These are phyloP conservation scores for Helianthus tuberosus DNA, from an alignment of 129 eudicot species.

Conservation along the genomic window DNA sequence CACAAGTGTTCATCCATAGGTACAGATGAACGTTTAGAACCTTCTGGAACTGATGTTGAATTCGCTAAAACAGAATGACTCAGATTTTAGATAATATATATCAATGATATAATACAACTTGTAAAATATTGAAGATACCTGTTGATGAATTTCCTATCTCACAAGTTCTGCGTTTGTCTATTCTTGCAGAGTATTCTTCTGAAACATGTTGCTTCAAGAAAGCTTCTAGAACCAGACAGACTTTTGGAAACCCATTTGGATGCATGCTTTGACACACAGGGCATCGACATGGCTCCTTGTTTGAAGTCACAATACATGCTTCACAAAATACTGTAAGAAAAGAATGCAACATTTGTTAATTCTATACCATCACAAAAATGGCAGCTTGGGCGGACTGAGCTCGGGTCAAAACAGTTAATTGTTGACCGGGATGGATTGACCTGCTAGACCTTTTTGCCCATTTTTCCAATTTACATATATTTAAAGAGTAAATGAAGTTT, in stretches of 20 bases:
- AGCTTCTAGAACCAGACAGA: conserved; percentile 53
- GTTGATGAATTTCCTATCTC: conserved; percentile 30
- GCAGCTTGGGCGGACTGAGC: background rate
- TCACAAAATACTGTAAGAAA: conserved; percentile 57
- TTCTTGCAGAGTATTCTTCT: conserved; percentile 53
- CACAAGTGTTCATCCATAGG: conserved; percentile 20
- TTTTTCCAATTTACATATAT: background rate
- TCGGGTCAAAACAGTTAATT: background rate
- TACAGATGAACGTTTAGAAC: conserved; percentile 23
- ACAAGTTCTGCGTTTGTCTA: background rate
- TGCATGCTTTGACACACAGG: conserved; percentile 53
- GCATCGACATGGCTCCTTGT: conserved; percentile 43
- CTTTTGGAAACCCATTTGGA: conserved; percentile 61
- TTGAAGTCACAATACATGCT: conserved; percentile 38
- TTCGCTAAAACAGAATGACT: conserved; percentile 11
- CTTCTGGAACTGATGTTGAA: conserved; percentile 23
- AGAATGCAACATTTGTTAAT: background rate
- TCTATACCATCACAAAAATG: background rate
- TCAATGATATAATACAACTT: background rate
- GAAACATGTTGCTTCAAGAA: conserved; percentile 54
- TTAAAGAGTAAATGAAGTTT: background rate
- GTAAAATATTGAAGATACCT: conserved; percentile 24
- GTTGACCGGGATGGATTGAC: background rate
- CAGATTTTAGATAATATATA: background rate
- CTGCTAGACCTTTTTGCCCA: background rate